phyloP scores from a whole-genome alignment of 1,284 basidiomycete genomes.

The Cutaneotrichosporon cutaneum region DNA sequence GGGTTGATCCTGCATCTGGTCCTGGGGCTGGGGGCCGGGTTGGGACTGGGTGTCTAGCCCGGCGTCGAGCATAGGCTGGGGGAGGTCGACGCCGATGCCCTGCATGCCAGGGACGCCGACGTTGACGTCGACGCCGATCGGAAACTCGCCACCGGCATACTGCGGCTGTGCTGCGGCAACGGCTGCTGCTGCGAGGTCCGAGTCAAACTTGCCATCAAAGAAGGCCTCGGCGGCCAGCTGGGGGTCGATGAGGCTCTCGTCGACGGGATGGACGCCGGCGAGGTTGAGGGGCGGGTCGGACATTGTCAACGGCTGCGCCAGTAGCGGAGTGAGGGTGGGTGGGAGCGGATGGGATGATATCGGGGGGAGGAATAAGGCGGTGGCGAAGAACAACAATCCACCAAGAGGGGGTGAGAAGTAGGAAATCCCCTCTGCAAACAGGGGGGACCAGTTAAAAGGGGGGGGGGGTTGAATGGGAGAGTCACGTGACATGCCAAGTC shows the following conservation, averaged over 20 bases:
- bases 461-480: too few relatives aligned
- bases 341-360: background rate
- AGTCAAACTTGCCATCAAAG: slow-evolving; percentile 27
- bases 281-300: slow-evolving; percentile 26
- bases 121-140: background rate
- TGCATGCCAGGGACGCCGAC: background rate
- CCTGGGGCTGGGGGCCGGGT: background rate
- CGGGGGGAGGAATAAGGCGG: slow-evolving; percentile 7
- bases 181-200: slow-evolving; percentile 22
- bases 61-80: background rate
- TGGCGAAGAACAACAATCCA: slow-evolving; percentile 1
- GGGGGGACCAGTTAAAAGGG: background rate
- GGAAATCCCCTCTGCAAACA: background rate
- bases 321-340: background rate
- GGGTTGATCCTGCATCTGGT: slow-evolving; percentile 7
- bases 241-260: slow-evolving; percentile 27
- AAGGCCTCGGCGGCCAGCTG: slow-evolving; percentile 19
- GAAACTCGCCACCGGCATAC: slow-evolving; percentile 2
- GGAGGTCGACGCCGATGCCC: background rate
- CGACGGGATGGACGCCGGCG: slow-evolving; percentile 22
- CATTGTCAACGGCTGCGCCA: background rate
- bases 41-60: background rate
- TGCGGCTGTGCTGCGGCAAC: slow-evolving; percentile 19
- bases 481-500: too few relatives aligned
- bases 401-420: background rate